phyloP scores from a whole-genome alignment of 2,329 filamentous ascomycete genomes.

The Albophoma yamanashiensis region DNA sequence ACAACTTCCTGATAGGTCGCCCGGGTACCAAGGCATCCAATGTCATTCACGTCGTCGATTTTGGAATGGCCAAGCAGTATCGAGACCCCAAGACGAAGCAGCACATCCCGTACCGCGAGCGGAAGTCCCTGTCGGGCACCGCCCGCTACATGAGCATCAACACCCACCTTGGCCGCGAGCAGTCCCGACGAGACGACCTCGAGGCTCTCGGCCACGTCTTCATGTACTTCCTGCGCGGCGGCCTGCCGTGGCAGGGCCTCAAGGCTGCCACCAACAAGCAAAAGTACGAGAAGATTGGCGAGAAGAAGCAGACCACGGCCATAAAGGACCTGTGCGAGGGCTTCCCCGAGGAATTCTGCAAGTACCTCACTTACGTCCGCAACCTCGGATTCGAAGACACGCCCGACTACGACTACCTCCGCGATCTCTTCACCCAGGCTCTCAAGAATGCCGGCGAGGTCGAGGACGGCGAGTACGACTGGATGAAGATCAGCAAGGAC shows the following conservation, averaged over 20 bases:
- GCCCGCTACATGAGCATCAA: conserved; percentile 99
- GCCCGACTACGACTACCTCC: conserved; percentile 94
- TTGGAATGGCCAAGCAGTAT: conserved; percentile 99
- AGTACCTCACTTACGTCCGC: conserved; percentile 93
- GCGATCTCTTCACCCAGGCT: conserved; percentile 91
- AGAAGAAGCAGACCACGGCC: conserved; percentile 97
- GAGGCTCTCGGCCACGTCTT: conserved; percentile 75
- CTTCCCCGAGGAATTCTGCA: conserved; percentile 95
- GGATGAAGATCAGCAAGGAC: conserved; percentile 90
- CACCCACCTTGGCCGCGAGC: conserved; percentile 91
- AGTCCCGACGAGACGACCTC: conserved; percentile 90
- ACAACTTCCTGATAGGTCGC: conserved; percentile 96
- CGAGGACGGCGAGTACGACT: conserved; percentile 98
- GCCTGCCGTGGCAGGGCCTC: conserved; percentile 61
- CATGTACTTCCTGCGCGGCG: conserved; percentile 64
- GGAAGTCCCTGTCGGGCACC: conserved; percentile 92
- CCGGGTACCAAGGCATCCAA: conserved; percentile 90
- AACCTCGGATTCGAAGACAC: conserved; percentile 98
- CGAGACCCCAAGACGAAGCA: conserved; percentile 98
- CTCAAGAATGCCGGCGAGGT: conserved; percentile 90
- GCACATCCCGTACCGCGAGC: conserved; percentile 94
- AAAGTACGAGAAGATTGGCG: conserved; percentile 99
- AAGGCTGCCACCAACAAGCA: conserved; percentile 78
- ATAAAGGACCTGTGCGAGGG: conserved; percentile 97
- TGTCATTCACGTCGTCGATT: conserved; percentile 97